These are phyloP conservation scores for Botryotinia calthae DNA, from an alignment of 2,329 filamentous ascomycete species.

Conservation along the genomic window DNA sequence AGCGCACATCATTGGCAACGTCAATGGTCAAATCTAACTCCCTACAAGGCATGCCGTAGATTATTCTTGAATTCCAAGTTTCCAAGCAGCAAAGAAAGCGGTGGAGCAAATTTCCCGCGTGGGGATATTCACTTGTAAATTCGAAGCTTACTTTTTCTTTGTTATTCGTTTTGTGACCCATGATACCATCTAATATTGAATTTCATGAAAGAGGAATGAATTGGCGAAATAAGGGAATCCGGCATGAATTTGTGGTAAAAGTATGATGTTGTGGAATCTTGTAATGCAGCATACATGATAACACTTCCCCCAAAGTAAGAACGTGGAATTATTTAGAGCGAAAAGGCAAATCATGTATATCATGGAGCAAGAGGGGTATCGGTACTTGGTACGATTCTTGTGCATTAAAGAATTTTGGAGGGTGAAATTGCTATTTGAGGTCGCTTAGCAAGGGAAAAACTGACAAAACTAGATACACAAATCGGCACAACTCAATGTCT, in stretches of 20 bases:
- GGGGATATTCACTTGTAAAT: too few species aligned
- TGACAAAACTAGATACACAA: background rate
- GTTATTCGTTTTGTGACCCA: background rate
- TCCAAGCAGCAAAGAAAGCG: too few species aligned
- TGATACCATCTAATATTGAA: too few species aligned
- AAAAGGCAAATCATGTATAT: background rate
- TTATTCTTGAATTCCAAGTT: too few species aligned
- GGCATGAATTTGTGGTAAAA: background rate
- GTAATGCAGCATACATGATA: background rate
- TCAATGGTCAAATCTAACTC: too few species aligned
- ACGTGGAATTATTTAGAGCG: background rate
- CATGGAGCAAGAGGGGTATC: background rate
- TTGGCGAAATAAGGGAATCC: background rate
- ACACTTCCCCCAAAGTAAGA: background rate
- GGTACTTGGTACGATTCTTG: background rate
- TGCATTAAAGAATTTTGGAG: background rate
- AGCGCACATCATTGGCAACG: too few species aligned
- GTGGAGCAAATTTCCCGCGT: rapidly evolving
- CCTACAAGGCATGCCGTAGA: too few species aligned
- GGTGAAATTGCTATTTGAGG: too few species aligned
- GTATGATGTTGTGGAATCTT: background rate
- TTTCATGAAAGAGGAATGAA: background rate
- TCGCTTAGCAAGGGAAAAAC: background rate
- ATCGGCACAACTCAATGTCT: background rate
- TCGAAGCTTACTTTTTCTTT: too few species aligned